Evolutionary conservation across 116 monocot genomes (phyloP), one percentile per base, ranked within the genome.

Genomic region (Zostera marina): DNA sequence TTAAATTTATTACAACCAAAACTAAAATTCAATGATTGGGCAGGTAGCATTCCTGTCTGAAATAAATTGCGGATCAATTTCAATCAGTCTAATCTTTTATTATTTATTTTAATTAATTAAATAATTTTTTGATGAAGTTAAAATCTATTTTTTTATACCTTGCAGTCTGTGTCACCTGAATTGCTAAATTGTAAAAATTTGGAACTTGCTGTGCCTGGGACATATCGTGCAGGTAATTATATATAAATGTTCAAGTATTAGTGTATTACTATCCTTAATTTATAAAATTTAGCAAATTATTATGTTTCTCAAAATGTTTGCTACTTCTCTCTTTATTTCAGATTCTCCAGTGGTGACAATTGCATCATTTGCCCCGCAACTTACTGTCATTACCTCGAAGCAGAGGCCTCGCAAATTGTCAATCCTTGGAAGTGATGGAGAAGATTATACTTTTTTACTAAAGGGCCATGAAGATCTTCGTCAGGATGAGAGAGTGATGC

Each of bases 401-500:
- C 96, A 96, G 56, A 76, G 96, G 63, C 96, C 96, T 57, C 59
- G 96, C 61, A 96, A 77, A 52, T 68, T 96, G 72, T 85, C 96
- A 61, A 85, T 96, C 63, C 80, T 77, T 74, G 96, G 96, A 62
- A 89, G 76, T 71, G 85, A 96, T 67, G 96, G 96, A 1, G 82
- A 82, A 66, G 96, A 96, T 56, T 81, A 89, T 76, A 72, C 96
- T 59, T 96, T 96, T 69, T 72, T 96, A 69, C 76, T 96, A 20
- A 96, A 96, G 72, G 96, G 96, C n/a, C 96, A 96, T 63, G 96
- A 96, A 63, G 96, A 96, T 72, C 70, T 96, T 56, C 70, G 96
- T 32, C 96, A 96, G 69, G 96, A 96, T 79, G 96, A 96, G 64
- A 82, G 96, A 51, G 96, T 96, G 52, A 96, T 96, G 96, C 96